A percentile compares a stretch with the other conserved stretches of the same genome.
Evolutionary conservation across 169 alveolate species (phyloP).

Genomic region (Theileria annulata): DNA sequence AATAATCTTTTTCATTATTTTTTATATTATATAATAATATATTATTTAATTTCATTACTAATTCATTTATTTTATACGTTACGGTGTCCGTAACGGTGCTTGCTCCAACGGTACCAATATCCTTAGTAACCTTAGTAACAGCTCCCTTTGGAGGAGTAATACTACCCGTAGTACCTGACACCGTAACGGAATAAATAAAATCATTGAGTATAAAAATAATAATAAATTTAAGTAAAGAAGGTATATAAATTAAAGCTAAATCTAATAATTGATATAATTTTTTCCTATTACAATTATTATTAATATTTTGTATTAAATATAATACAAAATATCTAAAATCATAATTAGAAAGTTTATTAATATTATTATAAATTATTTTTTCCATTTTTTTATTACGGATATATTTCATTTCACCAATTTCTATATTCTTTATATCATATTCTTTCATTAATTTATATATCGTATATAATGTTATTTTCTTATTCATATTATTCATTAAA

Average conservation of each 20-base stretch:
- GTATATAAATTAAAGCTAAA: background rate
- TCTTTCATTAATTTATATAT: background rate
- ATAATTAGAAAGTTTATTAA: background rate
- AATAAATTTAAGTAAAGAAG: background rate
- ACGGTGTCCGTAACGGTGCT: background rate
- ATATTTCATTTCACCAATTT: background rate
- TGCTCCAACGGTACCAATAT: background rate
- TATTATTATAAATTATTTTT: background rate
- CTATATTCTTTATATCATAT: background rate
- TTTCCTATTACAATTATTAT: background rate
- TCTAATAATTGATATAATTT: background rate
- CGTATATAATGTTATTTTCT: background rate
- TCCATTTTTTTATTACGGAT: background rate
- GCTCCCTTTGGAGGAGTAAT: background rate
- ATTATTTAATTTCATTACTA: background rate
- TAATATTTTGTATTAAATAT: background rate
- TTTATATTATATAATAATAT: background rate
- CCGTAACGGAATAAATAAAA: background rate
- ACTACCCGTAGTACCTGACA: no score
- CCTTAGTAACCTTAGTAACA: background rate
- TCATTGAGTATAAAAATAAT: background rate
- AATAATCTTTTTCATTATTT: background rate
- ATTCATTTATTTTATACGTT: background rate
- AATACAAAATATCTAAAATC: slow-evolving; percentile 2
- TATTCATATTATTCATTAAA: background rate